Percentiles rank a stretch among this genome's conserved stretches.
Conservation (phyloP, 2,329 filamentous ascomycete genomes). For the Colletotrichum tofieldiae region DNA sequence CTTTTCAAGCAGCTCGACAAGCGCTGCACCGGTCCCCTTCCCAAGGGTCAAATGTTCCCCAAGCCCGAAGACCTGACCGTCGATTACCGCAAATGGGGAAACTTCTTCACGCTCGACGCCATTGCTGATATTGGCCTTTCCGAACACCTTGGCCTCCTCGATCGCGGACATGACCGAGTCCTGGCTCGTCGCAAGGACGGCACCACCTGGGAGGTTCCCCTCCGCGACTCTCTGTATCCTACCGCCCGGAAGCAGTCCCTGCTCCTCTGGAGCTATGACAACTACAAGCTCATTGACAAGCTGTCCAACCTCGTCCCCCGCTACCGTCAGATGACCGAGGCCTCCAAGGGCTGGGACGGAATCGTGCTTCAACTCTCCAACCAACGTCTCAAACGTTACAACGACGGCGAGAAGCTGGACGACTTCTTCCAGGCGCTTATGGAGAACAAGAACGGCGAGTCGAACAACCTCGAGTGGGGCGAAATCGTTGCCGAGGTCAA, state of each 20-base stretch:
- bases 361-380: conserved; percentile 53
- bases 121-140: conserved; percentile 70
- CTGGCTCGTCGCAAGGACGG: conserved; percentile 62
- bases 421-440: conserved; percentile 73
- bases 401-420: conserved; percentile 68
- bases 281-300: conserved; percentile 64
- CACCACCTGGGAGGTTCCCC: conserved; percentile 60
- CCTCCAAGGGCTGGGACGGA: conserved; percentile 61
- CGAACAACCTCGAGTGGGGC: conserved; percentile 67
- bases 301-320: conserved; percentile 63
- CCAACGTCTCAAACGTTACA: conserved; percentile 55
- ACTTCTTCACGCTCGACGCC: conserved; percentile 71
- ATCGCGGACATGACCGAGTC: conserved; percentile 62
- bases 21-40: conserved; percentile 56
- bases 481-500: conserved; percentile 71
- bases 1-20: conserved; percentile 61
- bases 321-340: conserved; percentile 57
- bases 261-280: conserved; percentile 66
- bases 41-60: conserved; percentile 47
- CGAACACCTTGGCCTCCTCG: conserved; percentile 66
- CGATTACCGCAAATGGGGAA: conserved; percentile 67
- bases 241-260: conserved; percentile 66
- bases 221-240: conserved; percentile 67
- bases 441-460: conserved; percentile 58
- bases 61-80: conserved; percentile 59